phyloP scores from a whole-genome alignment of 2,329 filamentous ascomycete species.

The Botrytis squamosa region DNA sequence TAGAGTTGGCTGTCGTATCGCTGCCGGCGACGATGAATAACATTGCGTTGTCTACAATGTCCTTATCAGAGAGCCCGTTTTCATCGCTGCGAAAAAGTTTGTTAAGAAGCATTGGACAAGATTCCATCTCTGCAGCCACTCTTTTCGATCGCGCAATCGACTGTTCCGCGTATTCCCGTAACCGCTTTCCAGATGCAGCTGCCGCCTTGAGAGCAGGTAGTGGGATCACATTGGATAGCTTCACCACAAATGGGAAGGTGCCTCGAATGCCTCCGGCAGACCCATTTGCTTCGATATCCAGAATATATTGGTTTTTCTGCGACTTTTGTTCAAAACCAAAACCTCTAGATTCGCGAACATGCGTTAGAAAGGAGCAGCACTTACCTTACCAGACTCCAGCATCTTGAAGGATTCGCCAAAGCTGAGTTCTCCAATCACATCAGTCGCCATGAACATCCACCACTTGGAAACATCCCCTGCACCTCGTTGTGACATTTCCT shows the following conservation, averaged over 20 bases:
- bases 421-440: background rate
- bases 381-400: background rate
- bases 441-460: background rate
- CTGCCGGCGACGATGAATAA: background rate
- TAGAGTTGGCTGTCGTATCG: background rate
- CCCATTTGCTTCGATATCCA: background rate
- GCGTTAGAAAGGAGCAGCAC: background rate
- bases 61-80: background rate
- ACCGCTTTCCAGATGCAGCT: background rate
- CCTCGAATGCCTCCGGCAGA: background rate
- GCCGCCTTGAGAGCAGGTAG: background rate
- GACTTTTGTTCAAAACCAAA: background rate
- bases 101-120: background rate
- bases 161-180: background rate
- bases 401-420: background rate
- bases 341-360: background rate
- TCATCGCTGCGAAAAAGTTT: background rate
- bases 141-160: background rate
- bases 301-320: background rate
- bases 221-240: background rate
- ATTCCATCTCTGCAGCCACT: background rate
- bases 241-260: background rate
- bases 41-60: background rate
- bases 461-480: background rate
- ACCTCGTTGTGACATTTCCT: background rate